Conservation (phyloP, 1,284 basidiomycete species). For the Papiliotrema nemorosa region DNA sequence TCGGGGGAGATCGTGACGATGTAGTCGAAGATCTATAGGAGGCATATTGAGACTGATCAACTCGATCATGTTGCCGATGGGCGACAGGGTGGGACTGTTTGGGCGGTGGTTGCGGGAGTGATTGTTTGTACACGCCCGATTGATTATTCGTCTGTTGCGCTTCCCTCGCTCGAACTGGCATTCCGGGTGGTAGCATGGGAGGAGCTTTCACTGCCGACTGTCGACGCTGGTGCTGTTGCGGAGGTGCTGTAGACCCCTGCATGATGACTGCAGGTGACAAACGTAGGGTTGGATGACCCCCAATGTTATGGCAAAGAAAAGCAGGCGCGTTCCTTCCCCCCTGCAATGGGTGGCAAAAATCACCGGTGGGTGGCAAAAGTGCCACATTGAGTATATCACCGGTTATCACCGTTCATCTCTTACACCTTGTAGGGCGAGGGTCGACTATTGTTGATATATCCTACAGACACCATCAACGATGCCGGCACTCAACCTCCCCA, state of each 20-base stretch:
- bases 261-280: too few species aligned
- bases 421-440: neutral
- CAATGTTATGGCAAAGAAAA: too few species aligned
- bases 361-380: neutral
- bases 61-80: neutral
- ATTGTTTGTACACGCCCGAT: neutral
- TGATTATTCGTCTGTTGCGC: neutral
- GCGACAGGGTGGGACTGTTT: too few species aligned
- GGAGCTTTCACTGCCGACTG: constrained; percentile 9
- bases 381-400: constrained; percentile 7
- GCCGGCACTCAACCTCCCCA: constrained; percentile 45
- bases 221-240: constrained; percentile 1
- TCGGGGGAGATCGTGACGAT: neutral
- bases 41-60: neutral
- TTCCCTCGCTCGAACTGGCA: constrained; percentile 2
- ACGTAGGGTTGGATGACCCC: neutral
- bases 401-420: neutral
- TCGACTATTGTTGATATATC: neutral
- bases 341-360: too few species aligned
- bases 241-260: too few species aligned
- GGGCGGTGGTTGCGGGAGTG: neutral
- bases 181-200: constrained; percentile 11
- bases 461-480: constrained; percentile 9
- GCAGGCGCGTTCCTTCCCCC: too few species aligned
- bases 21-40: neutral